Percentiles rank a stretch among this genome's conserved stretches.
phyloP scores from a whole-genome alignment of 768 basidiomycete genomes.

The Naematelia encephala region DNA sequence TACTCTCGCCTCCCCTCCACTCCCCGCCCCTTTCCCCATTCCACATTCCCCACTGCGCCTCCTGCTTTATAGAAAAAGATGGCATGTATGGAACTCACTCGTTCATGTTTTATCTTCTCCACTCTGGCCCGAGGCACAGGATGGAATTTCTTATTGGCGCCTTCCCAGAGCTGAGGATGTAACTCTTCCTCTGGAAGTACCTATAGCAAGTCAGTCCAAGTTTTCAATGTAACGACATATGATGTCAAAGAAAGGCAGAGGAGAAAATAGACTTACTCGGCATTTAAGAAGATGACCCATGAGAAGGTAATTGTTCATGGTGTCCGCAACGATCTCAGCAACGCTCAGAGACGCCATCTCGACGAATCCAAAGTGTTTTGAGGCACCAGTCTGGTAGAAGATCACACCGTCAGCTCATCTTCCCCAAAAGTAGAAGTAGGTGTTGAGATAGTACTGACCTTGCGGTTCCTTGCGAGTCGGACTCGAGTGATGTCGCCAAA shows the following conservation, averaged over 20 bases:
- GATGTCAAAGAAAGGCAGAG: neutral
- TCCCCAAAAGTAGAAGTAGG: neutral
- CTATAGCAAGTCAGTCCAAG: constrained; percentile 43
- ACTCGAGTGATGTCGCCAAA: constrained; percentile 87
- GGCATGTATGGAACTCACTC: constrained; percentile 56
- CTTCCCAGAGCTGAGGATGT: constrained; percentile 91
- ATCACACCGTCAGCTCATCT: neutral
- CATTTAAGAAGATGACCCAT: constrained; percentile 91
- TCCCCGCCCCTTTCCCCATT: neutral
- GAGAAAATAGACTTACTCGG: constrained; percentile 50
- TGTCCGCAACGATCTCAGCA: constrained; percentile 92
- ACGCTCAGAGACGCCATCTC: constrained; percentile 87
- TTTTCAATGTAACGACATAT: no score
- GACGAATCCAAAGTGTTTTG: constrained; percentile 95
- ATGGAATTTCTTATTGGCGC: constrained; percentile 91
- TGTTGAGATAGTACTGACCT: constrained; percentile 55
- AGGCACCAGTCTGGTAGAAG: constrained; percentile 78
- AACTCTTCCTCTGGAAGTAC: constrained; percentile 83
- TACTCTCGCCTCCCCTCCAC: neutral
- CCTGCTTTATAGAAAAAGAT: no score
- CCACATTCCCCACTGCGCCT: no score
- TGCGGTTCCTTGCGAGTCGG: constrained; percentile 88
- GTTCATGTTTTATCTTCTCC: constrained; percentile 72
- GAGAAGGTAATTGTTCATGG: constrained; percentile 97
- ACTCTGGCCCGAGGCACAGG: constrained; percentile 69